Conservation (phyloP, 352 stramenopile genomes). For the Phytophthora multivora region DNA sequence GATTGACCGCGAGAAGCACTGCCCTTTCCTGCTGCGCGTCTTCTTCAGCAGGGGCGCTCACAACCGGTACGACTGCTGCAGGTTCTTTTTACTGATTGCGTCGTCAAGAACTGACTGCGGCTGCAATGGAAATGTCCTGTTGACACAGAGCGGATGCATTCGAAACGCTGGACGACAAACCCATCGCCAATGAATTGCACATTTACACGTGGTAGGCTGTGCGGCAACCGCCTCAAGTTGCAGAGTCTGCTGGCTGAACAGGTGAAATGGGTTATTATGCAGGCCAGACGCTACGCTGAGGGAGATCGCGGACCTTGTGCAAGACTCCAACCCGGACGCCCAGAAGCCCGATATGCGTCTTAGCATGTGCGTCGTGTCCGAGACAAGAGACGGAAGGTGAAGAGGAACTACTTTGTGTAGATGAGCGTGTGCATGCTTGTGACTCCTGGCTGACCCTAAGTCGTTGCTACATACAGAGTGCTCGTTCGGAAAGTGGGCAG, state of each 20-base stretch:
- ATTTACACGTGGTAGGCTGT: conserved; percentile 72
- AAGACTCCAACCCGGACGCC: conserved; percentile 63
- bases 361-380: conserved; percentile 64
- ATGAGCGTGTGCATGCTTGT: not conserved
- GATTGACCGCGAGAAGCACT: conserved; percentile 73
- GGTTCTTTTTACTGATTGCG: not conserved
- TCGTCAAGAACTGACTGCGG: conserved; percentile 8
- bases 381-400: conserved; percentile 57
- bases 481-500: conserved; percentile 67
- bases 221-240: not conserved
- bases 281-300: conserved; percentile 75
- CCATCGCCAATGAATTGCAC: conserved; percentile 67
- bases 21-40: conserved; percentile 68
- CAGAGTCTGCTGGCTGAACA: not conserved
- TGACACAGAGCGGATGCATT: conserved; percentile 56
- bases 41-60: conserved; percentile 65
- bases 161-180: conserved; percentile 52
- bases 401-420: not conserved
- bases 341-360: conserved; percentile 59
- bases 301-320: conserved; percentile 73
- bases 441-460: conserved; percentile 4
- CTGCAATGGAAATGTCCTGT: conserved; percentile 5
- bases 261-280: not conserved
- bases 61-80: conserved; percentile 41
- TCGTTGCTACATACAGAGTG: conserved; percentile 32